These are phyloP conservation scores for Monilinia laxa DNA, from an alignment of 2,329 filamentous ascomycete genomes.

Conservation along the genomic window DNA sequence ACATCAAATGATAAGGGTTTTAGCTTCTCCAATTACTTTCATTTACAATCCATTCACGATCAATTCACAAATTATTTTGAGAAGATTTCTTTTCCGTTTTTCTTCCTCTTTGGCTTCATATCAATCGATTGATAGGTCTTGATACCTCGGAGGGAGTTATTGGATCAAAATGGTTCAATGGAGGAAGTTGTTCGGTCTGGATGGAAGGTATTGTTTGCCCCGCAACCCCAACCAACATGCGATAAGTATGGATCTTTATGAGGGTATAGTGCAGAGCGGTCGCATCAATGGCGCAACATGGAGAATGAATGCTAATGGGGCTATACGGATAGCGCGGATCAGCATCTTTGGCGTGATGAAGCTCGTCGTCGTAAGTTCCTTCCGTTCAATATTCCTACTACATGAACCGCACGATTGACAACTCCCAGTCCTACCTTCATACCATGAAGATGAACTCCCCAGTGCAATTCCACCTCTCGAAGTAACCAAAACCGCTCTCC, in stretches of 20 bases:
- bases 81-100: not conserved
- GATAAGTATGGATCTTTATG: not conserved
- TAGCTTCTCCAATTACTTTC: not conserved
- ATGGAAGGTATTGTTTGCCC: conserved; percentile 32
- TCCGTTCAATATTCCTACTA: not conserved
- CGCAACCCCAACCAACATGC: not conserved
- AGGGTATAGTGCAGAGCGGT: not conserved
- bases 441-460: conserved; percentile 56
- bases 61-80: not conserved
- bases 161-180: conserved; percentile 37
- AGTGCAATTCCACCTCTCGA: conserved; percentile 72
- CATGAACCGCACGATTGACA: not conserved
- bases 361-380: conserved; percentile 33
- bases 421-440: conserved; percentile 61
- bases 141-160: not conserved
- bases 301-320: not conserved
- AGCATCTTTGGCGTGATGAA: conserved; percentile 37
- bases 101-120: not conserved
- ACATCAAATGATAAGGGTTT: not conserved
- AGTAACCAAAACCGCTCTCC: conserved; percentile 86
- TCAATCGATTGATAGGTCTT: not conserved
- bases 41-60: too few species aligned
- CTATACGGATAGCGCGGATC: conserved; percentile 25
- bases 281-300: not conserved
- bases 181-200: conserved; percentile 38